Conservation (phyloP, 1,284 basidiomycete species). For the Sphaerobolus stellatus region DNA sequence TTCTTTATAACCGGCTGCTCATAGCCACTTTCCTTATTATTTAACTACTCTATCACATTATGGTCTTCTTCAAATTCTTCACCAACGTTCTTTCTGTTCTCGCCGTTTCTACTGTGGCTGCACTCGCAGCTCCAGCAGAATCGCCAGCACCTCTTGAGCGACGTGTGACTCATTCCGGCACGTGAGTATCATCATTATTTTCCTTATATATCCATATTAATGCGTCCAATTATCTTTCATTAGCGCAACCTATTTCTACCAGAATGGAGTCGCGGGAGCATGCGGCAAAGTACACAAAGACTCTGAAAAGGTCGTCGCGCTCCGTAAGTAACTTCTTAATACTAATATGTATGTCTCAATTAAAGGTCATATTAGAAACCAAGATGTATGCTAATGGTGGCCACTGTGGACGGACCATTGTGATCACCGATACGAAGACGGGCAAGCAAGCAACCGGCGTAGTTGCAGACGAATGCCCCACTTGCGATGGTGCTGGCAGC, state of each 20-base stretch:
- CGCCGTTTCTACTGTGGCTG: too few relatives aligned
- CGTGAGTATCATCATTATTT: too few relatives aligned
- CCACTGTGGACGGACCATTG: conserved; percentile 66
- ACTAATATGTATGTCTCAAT: neutral
- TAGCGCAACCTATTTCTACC: conserved; percentile 24
- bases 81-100: too few relatives aligned
- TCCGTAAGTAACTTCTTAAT: conserved; percentile 9
- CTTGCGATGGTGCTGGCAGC: conserved; percentile 67
- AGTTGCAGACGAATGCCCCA: conserved; percentile 84
- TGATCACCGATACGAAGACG: conserved; percentile 62
- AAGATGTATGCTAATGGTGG: conserved; percentile 47
- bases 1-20: too few relatives aligned
- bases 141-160: too few relatives aligned
- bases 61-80: too few relatives aligned
- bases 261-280: conserved; percentile 32
- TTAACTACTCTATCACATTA: too few relatives aligned
- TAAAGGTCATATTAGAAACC: neutral
- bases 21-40: too few relatives aligned
- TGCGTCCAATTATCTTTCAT: neutral
- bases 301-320: conserved; percentile 37
- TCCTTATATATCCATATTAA: too few relatives aligned
- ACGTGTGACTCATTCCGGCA: too few relatives aligned
- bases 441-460: conserved; percentile 59
- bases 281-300: conserved; percentile 42
- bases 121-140: too few relatives aligned